Evolutionary conservation across 1,139 yeast species (phyloP).

Genomic region (Yamadazyma jaroonii): DNA sequence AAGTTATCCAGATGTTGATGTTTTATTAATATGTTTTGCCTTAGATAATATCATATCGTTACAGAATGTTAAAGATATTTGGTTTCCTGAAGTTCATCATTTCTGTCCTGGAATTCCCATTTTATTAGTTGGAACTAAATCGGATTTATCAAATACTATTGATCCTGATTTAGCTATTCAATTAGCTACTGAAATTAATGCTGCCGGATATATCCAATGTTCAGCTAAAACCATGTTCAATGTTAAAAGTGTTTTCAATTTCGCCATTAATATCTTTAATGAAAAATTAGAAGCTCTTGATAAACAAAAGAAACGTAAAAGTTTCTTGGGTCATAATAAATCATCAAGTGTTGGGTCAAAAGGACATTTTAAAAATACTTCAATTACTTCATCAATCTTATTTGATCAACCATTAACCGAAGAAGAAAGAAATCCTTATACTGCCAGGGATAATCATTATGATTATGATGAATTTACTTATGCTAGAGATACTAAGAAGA

Average conservation of each 20-base stretch:
- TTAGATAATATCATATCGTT: slow-evolving; percentile 63
- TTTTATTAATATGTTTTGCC: slow-evolving; percentile 73
- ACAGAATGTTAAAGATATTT: slow-evolving; percentile 71
- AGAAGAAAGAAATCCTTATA: slow-evolving; percentile 32
- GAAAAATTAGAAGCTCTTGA: slow-evolving; percentile 34
- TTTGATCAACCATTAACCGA: slow-evolving; percentile 41
- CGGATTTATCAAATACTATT: slow-evolving; percentile 51
- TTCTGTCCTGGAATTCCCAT: slow-evolving; percentile 81
- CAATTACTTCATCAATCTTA: slow-evolving; percentile 36
- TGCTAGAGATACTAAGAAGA: slow-evolving; percentile 32
- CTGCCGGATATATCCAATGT: slow-evolving; percentile 76
- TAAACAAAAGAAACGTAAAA: slow-evolving; percentile 31
- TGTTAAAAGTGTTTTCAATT: slow-evolving; percentile 64
- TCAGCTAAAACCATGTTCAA: slow-evolving; percentile 72
- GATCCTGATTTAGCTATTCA: slow-evolving; percentile 50
- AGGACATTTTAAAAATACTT: slow-evolving; percentile 38
- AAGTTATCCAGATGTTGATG: slow-evolving; percentile 78
- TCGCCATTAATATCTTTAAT: slow-evolving; percentile 41
- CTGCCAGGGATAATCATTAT: slow-evolving; percentile 20
- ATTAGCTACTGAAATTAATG: slow-evolving; percentile 66
- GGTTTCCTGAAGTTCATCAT: slow-evolving; percentile 85
- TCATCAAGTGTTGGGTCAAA: slow-evolving; percentile 23
- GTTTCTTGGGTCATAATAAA: slow-evolving; percentile 30
- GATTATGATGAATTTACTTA: slow-evolving; percentile 45
- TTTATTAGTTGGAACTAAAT: slow-evolving; percentile 74